These are phyloP conservation scores for Termitomyces sp. DNA, from an alignment of 768 basidiomycete species.

Conservation along the genomic window DNA sequence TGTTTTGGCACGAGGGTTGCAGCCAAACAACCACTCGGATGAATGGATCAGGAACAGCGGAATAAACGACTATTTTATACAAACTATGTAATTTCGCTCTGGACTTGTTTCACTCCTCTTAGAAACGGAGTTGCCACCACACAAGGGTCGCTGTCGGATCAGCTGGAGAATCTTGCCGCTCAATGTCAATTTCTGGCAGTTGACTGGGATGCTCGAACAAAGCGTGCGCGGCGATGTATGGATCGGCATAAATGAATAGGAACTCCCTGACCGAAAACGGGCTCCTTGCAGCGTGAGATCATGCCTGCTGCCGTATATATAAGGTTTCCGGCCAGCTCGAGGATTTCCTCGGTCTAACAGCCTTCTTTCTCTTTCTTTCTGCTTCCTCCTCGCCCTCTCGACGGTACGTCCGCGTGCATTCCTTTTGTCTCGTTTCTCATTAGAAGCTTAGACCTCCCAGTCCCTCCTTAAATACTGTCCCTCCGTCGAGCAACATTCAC, in stretches of 20 bases:
- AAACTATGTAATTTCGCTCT: too few species aligned
- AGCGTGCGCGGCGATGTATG: background rate
- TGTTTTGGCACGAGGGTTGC: slow-evolving; percentile 14
- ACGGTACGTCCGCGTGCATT: slow-evolving; percentile 31
- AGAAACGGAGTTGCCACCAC: background rate
- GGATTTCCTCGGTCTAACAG: slow-evolving; percentile 17
- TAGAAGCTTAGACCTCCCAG: slow-evolving; percentile 24
- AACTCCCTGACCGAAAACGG: background rate
- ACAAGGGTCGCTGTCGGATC: background rate
- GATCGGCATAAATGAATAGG: slow-evolving; percentile 13
- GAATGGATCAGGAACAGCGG: background rate
- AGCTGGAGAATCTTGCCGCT: background rate
- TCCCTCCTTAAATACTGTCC: slow-evolving; percentile 23
- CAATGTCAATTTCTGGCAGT: background rate
- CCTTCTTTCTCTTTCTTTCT: slow-evolving; percentile 20
- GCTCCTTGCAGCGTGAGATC: slow-evolving; percentile 8
- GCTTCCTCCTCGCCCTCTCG: slow-evolving; percentile 22
- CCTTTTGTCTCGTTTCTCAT: slow-evolving; percentile 28
- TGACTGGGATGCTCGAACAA: slow-evolving; percentile 2
- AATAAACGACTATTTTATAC: background rate
- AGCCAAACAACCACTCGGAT: slow-evolving; percentile 15
- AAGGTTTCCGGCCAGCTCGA: slow-evolving; percentile 8
- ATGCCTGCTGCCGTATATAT: slow-evolving; percentile 14
- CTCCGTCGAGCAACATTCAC: slow-evolving; percentile 15
- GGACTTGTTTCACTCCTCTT: background rate